Conservation (phyloP, 1,284 basidiomycete species). For the Porodaedalea pini region DNA sequence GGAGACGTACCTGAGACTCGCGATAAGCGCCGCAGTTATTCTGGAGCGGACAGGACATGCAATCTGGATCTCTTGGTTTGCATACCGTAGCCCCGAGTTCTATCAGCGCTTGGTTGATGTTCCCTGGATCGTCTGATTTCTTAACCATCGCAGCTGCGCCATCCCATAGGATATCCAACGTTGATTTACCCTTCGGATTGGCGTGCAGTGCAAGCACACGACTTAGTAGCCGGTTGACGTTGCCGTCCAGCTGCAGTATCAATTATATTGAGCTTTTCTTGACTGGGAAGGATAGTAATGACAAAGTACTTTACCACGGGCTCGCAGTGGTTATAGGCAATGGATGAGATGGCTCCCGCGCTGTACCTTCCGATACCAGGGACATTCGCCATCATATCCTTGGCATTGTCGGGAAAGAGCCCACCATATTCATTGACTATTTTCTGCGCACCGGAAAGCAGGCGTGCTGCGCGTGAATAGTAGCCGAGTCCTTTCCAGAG, state of each 20-base stretch:
- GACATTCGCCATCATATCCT: slow-evolving; percentile 79
- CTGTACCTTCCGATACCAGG: slow-evolving; percentile 93
- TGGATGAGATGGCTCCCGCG: slow-evolving; percentile 85
- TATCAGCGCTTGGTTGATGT: slow-evolving; percentile 86
- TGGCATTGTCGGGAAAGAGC: slow-evolving; percentile 74
- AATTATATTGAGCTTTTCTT: background rate
- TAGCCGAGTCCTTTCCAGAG: slow-evolving; percentile 92
- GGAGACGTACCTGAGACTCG: slow-evolving; percentile 19
- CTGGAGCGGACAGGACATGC: slow-evolving; percentile 67
- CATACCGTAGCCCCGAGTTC: slow-evolving; percentile 90
- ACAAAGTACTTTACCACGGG: slow-evolving; percentile 63
- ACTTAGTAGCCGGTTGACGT: slow-evolving; percentile 81
- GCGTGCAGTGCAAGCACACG: slow-evolving; percentile 81
- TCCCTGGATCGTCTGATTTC: slow-evolving; percentile 57
- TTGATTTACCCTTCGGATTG: slow-evolving; percentile 72
- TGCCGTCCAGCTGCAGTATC: slow-evolving; percentile 75
- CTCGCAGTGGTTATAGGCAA: slow-evolving; percentile 81
- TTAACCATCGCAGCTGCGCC: slow-evolving; percentile 70
- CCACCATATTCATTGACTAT: slow-evolving; percentile 66
- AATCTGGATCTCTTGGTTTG: slow-evolving; percentile 76
- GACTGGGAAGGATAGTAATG: background rate
- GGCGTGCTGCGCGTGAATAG: slow-evolving; percentile 81
- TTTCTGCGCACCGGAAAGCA: slow-evolving; percentile 77
- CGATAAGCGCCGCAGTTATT: slow-evolving; percentile 65
- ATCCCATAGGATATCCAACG: slow-evolving; percentile 80